Evolutionary conservation across 2,329 filamentous ascomycete species (phyloP), one percentile per base, ranked within the genome.

Genomic region (Verticillium nonalfalfae): DNA sequence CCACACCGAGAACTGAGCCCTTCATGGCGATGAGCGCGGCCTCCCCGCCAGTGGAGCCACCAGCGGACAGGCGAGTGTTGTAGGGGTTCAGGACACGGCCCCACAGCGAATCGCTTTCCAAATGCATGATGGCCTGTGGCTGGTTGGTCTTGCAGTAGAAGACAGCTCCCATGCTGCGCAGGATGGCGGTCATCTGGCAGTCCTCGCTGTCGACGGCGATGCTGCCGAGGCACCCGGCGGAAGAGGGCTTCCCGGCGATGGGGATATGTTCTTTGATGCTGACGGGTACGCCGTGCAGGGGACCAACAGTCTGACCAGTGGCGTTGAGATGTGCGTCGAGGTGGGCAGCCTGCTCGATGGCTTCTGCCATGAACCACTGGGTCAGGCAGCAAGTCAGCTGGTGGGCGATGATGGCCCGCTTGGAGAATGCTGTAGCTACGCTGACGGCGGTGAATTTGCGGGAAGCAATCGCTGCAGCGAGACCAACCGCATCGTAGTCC

Each of bases 111-210:
- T 21, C 89, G 15, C 78, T 77, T n/a, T 45, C 39, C 39, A 45
- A 14, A n/a, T 45, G 39, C 70, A 78, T 79, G 57, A 86, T 73
- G 0, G 78, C 81, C 66, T 86, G 84, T 0, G 88, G 87, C 6
- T 90, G 80, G 60, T 89, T 90, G 0, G 89, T 90, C 71, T 90
- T 90, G 62, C 84, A 83, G 67, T 88, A 86, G 56, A 86, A 77
- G 1, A 90, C 79, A 1, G 87, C 88, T 1, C 88, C 88, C 0
- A 85, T 76, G 15, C 75, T 75, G 40, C 81, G 75, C 10, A 90
- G 73, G 1, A 88, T 75, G 1, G 79, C 76, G 0, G 88, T 80
- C 35, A 90, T 76, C 0, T 83, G 81, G 6, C 84, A 78, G 68
- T 88, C 84, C 36, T 78, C 71, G 11, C 74, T 69, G 14, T 82